These are phyloP conservation scores for Alliaria petiolata DNA, from an alignment of 345 rosid genomes.

Conservation along the genomic window DNA sequence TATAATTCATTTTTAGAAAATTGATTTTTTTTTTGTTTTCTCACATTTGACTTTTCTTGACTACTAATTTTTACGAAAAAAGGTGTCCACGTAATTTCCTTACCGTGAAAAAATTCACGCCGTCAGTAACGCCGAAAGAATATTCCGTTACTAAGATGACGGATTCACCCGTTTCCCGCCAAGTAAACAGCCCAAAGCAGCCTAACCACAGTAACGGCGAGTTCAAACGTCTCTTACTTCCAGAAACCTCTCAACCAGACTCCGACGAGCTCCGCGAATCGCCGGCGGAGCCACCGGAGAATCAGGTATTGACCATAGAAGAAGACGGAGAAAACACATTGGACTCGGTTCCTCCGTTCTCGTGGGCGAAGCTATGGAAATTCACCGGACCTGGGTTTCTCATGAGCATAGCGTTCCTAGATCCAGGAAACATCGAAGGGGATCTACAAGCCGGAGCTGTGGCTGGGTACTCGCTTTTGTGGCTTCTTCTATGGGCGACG, in stretches of 20 bases:
- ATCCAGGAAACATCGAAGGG: conserved; percentile 94
- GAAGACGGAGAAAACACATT: conserved; percentile 21
- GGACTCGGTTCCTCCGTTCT: conserved; percentile 63
- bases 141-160: conserved; percentile 23
- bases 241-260: conserved; percentile 14
- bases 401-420: conserved; percentile 90
- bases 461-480: conserved; percentile 81
- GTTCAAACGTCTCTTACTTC: conserved; percentile 40
- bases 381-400: conserved; percentile 95
- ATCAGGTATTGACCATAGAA: conserved; percentile 46
- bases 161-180: conserved; percentile 31
- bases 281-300: conserved; percentile 45
- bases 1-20: conserved; percentile 13
- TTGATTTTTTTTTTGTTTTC: neutral
- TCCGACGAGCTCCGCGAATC: conserved; percentile 29
- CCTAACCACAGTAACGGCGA: conserved; percentile 37
- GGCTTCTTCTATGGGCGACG: conserved; percentile 94
- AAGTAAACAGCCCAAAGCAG: conserved; percentile 20
- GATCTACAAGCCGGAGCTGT: conserved; percentile 93
- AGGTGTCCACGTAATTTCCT: neutral
- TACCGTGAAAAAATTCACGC: neutral
- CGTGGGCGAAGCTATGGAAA: conserved; percentile 87
- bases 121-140: conserved; percentile 21
- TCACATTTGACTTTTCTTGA: conserved; percentile 16
- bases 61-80: neutral